Conservation (phyloP, 768 basidiomycete species). For the Lactifluus subvellereus region DNA sequence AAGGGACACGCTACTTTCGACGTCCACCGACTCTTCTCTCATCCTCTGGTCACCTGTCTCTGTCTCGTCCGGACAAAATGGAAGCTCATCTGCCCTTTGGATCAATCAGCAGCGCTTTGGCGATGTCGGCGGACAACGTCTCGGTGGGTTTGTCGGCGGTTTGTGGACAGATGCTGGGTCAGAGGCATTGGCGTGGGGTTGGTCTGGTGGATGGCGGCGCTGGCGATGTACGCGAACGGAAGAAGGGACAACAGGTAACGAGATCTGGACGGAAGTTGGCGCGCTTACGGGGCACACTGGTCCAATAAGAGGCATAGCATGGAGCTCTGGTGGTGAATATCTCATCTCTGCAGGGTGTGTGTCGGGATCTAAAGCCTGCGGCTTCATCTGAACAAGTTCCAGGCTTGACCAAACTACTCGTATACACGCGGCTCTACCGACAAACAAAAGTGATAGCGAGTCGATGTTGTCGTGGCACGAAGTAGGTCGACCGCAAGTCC, state of each 20-base stretch:
- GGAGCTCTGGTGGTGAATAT: conserved; percentile 86
- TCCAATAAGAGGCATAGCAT: conserved; percentile 71
- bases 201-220: conserved; percentile 91
- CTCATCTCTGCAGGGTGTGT: conserved; percentile 78
- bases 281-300: conserved; percentile 84
- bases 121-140: conserved; percentile 84
- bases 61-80: conserved; percentile 34
- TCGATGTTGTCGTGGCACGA: conserved; percentile 69
- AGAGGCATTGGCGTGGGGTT: conserved; percentile 81
- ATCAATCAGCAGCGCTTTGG: conserved; percentile 88
- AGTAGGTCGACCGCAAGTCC: conserved; percentile 87
- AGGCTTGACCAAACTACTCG: conserved; percentile 91
- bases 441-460: conserved; percentile 12
- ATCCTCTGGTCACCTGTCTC: conserved; percentile 89
- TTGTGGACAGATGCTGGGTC: conserved; percentile 63
- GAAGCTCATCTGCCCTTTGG: conserved; percentile 68
- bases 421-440: conserved; percentile 61
- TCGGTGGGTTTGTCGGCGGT: conserved; percentile 90
- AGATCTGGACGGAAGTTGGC: conserved; percentile 69
- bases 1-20: conserved; percentile 67
- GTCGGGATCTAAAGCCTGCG: neutral
- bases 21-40: conserved; percentile 91
- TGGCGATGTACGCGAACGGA: conserved; percentile 51
- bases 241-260: conserved; percentile 25
- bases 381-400: conserved; percentile 8